Evolutionary conservation across 176 grass and related monocot genomes (phyloP).

Genomic region (Zoysia japonica): DNA sequence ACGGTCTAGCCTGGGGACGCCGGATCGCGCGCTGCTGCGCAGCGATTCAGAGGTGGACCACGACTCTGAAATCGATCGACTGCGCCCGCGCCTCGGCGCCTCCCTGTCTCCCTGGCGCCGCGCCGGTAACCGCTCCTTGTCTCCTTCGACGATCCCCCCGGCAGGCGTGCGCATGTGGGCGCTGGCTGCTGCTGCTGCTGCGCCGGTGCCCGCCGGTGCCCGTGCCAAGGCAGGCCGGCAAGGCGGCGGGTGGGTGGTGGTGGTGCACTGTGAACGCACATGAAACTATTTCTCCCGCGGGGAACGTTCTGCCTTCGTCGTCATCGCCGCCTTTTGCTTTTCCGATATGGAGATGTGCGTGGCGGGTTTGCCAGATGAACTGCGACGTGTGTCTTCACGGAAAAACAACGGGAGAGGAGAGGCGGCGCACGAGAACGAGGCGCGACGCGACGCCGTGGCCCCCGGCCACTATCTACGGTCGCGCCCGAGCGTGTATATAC

Average conservation of each 20-base stretch:
- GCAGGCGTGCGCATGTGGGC: neutral
- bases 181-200: too few species aligned
- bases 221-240: neutral
- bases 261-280: neutral
- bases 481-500: neutral
- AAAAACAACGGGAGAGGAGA: too few species aligned
- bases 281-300: neutral
- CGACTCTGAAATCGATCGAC: too few species aligned
- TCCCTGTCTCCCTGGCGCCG: neutral
- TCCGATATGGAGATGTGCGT: too few species aligned
- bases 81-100: neutral
- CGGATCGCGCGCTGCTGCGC: too few species aligned
- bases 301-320: neutral
- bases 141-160: neutral
- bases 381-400: too few species aligned
- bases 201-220: too few species aligned
- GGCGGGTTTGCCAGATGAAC: too few species aligned
- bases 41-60: too few species aligned
- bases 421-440: neutral
- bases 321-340: too few species aligned
- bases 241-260: neutral
- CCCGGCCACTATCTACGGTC: neutral
- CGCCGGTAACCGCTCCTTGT: neutral
- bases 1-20: too few species aligned
- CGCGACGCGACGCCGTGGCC: neutral